Percentiles rank a stretch among this genome's conserved stretches.
phyloP scores from a whole-genome alignment of 768 basidiomycete species.

The Cystofilobasidium ferigula region DNA sequence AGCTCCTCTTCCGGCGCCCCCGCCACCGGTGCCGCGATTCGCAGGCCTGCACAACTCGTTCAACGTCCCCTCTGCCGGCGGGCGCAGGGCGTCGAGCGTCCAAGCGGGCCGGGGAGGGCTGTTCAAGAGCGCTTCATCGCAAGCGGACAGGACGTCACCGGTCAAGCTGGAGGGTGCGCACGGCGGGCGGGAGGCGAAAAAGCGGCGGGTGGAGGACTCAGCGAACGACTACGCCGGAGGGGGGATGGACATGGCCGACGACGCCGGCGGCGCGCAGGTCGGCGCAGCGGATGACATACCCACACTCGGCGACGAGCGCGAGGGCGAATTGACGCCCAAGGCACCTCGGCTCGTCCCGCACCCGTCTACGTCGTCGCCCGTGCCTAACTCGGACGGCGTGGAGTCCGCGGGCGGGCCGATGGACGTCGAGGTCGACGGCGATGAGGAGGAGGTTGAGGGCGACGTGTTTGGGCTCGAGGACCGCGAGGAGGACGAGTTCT shows the following conservation, averaged over 20 bases:
- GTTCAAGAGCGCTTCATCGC: neutral
- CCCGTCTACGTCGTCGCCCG: neutral
- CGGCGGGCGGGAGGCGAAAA: neutral
- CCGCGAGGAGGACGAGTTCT: neutral
- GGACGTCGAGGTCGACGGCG: neutral
- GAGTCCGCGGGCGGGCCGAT: neutral
- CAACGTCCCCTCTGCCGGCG: neutral
- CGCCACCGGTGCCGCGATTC: neutral
- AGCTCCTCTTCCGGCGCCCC: neutral
- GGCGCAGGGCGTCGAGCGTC: neutral
- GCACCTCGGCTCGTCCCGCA: neutral
- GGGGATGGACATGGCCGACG: too few relatives aligned
- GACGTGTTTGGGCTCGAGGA: neutral
- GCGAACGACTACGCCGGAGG: too few relatives aligned
- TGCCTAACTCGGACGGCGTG: neutral
- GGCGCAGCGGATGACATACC: neutral
- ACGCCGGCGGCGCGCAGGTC: neutral
- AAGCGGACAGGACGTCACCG: neutral
- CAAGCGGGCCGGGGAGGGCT: neutral
- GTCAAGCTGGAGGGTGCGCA: too few relatives aligned
- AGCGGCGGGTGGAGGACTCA: neutral
- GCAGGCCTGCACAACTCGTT: neutral
- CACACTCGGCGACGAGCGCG: neutral
- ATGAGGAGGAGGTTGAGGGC: neutral
- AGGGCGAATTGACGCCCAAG: neutral